These are phyloP conservation scores for Apiotrichum montevideense DNA, from an alignment of 1,284 basidiomycete species.

Conservation along the genomic window DNA sequence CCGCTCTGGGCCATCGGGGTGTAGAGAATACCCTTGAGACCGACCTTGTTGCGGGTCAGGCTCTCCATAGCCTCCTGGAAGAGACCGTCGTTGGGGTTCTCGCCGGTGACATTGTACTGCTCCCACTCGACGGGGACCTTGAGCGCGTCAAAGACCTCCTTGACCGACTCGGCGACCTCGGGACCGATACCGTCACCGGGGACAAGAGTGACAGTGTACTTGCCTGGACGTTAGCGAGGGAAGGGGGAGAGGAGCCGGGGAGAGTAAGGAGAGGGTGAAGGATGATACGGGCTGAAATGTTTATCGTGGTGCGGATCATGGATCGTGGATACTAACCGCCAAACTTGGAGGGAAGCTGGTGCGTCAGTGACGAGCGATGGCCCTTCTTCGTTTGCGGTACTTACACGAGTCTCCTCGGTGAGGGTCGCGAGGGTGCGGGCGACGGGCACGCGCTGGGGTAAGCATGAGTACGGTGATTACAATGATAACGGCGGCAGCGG, in stretches of 20 bases:
- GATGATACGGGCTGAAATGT: not conserved
- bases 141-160: constrained; percentile 95
- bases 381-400: constrained; percentile 6
- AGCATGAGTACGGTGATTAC: not conserved
- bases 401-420: constrained; percentile 39
- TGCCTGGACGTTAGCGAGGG: constrained; percentile 26
- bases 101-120: constrained; percentile 94
- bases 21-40: constrained; percentile 98
- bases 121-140: constrained; percentile 99
- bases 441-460: constrained; percentile 23
- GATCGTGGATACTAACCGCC: constrained; percentile 62
- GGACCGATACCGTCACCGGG: constrained; percentile 95
- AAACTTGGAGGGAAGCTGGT: constrained; percentile 82
- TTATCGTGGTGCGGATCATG: not conserved
- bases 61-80: constrained; percentile 98
- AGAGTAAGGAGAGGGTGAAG: too few species aligned
- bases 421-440: constrained; percentile 39
- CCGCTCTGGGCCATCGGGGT: constrained; percentile 94
- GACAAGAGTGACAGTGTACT: constrained; percentile 72
- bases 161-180: constrained; percentile 97
- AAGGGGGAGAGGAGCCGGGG: not conserved
- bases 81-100: constrained; percentile 86
- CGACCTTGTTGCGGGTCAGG: constrained; percentile 93
- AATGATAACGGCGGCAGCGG: too few species aligned
- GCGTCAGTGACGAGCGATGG: not conserved